Evolutionary conservation across 2,329 filamentous ascomycete genomes (phyloP).

Genomic region (Cadophora malorum): DNA sequence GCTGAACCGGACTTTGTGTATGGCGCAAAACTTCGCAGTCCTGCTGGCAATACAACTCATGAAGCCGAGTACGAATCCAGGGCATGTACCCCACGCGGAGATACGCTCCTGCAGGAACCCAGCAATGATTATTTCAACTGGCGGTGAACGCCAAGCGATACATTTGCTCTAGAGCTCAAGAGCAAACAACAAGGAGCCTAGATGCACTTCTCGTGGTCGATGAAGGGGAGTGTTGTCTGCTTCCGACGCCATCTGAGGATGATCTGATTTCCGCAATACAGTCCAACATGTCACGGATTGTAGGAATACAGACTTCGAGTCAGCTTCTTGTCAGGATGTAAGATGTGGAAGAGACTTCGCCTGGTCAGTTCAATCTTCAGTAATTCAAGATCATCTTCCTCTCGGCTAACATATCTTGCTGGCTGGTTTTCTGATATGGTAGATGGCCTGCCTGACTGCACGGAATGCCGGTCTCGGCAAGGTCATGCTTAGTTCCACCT

Average conservation of each 20-base stretch:
- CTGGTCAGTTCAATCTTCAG: no score
- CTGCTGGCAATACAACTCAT: background rate
- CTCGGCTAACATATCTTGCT: no score
- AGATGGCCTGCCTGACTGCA: no score
- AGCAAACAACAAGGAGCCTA: background rate
- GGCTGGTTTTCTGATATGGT: no score
- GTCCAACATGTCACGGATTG: background rate
- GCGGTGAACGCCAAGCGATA: background rate
- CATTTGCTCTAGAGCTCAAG: background rate
- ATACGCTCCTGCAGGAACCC: background rate
- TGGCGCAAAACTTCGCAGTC: background rate
- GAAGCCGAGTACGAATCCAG: background rate
- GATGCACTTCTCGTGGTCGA: background rate
- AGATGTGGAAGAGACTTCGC: background rate
- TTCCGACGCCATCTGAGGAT: background rate
- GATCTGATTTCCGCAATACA: background rate
- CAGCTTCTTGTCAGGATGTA: background rate
- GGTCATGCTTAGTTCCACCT: no score
- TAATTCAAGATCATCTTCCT: no score
- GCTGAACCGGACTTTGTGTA: background rate
- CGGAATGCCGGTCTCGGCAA: no score
- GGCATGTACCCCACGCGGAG: conserved; percentile 1
- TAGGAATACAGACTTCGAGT: background rate
- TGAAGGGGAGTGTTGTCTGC: background rate
- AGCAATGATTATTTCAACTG: background rate